Percentiles rank a stretch among this genome's conserved stretches.
These are phyloP conservation scores for Paradendryphiella salina DNA, from an alignment of 2,329 filamentous ascomycete species.

Conservation along the genomic window DNA sequence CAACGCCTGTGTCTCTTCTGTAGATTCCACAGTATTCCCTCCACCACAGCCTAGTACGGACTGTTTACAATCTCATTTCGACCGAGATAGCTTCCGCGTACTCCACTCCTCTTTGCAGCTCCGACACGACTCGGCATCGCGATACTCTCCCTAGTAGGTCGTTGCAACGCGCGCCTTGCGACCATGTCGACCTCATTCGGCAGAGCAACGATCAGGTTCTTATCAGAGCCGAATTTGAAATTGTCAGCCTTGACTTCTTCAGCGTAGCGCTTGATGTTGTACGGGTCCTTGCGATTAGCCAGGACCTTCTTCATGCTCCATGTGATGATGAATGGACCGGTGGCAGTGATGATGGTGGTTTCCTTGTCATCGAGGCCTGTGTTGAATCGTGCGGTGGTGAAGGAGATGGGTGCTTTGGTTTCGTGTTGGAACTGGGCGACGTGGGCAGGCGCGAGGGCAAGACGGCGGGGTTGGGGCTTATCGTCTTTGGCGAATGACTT, in stretches of 20 bases:
- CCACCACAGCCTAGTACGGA: constrained; percentile 53
- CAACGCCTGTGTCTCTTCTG: too few relatives aligned
- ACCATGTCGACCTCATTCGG: constrained; percentile 99
- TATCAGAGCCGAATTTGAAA: constrained; percentile 95
- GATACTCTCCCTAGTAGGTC: constrained; percentile 91
- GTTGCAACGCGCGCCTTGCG: constrained; percentile 78
- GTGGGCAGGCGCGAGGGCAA: constrained; percentile 86
- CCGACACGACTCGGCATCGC: constrained; percentile 60
- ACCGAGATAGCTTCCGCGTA: constrained; percentile 70
- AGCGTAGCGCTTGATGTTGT: constrained; percentile 93
- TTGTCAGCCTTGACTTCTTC: constrained; percentile 98
- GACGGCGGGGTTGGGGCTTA: constrained; percentile 89
- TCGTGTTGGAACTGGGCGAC: constrained; percentile 98
- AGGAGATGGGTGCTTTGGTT: constrained; percentile 81
- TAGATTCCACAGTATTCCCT: background rate
- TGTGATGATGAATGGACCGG: constrained; percentile 93
- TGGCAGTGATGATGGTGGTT: constrained; percentile 94
- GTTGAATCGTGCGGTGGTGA: constrained; percentile 94
- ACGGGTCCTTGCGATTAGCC: constrained; percentile 78
- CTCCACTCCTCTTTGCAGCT: constrained; percentile 39
- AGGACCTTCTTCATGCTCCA: constrained; percentile 94
- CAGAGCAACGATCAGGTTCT: constrained; percentile 95
- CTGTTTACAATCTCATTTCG: constrained; percentile 83
- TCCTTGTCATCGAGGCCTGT: constrained; percentile 78
- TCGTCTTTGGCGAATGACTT: constrained; percentile 87